Percentiles rank a stretch among this genome's conserved stretches.
Evolutionary conservation across 352 stramenopile species (phyloP).

Genomic region (Pythium guiyangense): DNA sequence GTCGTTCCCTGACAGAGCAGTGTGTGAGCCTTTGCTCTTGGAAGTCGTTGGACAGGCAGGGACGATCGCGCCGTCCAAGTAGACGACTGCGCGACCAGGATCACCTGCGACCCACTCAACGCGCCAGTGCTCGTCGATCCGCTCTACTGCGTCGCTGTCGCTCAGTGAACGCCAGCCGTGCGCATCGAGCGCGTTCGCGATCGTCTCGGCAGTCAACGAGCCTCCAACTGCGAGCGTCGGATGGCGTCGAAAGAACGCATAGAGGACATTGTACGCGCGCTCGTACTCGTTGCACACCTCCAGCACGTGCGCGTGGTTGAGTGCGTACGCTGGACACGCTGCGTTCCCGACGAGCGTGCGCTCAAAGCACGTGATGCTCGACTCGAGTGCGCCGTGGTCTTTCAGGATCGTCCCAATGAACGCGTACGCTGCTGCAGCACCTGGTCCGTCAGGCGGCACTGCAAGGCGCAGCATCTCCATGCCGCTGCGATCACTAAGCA

Average conservation of each 20-base stretch:
- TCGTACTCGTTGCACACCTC: slow-evolving; percentile 39
- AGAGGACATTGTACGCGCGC: slow-evolving; percentile 36
- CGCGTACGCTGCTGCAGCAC: slow-evolving; percentile 58
- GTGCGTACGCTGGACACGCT: slow-evolving; percentile 47
- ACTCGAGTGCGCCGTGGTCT: slow-evolving; percentile 52
- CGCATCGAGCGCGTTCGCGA: slow-evolving; percentile 28
- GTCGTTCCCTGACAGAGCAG: slow-evolving; percentile 18
- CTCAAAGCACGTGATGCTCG: slow-evolving; percentile 52
- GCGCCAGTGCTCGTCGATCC: slow-evolving; percentile 9
- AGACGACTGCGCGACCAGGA: slow-evolving; percentile 20
- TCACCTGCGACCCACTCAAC: slow-evolving; percentile 25
- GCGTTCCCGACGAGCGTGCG: slow-evolving; percentile 33
- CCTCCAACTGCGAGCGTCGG: slow-evolving; percentile 23
- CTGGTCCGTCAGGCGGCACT: slow-evolving; percentile 30
- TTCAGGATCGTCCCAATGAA: slow-evolving; percentile 77
- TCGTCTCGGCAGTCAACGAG: slow-evolving; percentile 18
- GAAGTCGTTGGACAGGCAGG: not conserved
- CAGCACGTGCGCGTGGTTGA: slow-evolving; percentile 63
- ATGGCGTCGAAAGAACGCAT: slow-evolving; percentile 40
- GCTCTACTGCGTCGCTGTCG: not conserved
- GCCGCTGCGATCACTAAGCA: slow-evolving; percentile 31
- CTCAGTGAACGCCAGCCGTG: slow-evolving; percentile 13
- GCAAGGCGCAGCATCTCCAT: slow-evolving; percentile 39
- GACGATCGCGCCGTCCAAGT: not conserved
- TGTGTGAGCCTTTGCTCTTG: not conserved